Conservation (phyloP, 176 grass and related monocot genomes). For the Pontederia crassipes region DNA sequence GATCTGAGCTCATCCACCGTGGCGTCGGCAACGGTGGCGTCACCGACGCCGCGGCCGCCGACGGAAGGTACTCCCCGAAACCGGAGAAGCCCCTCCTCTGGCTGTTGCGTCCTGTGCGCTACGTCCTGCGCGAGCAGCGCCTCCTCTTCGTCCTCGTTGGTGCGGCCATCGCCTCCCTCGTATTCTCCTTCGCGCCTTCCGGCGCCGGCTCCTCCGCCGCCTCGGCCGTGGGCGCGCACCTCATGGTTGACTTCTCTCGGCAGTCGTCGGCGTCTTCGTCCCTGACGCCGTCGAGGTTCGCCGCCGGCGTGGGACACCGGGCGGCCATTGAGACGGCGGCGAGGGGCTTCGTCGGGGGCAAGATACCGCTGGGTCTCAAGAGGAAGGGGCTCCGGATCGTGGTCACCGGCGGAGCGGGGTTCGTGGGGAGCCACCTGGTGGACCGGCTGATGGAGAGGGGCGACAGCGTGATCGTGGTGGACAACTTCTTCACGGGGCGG, state of each 20-base stretch:
- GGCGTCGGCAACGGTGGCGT: not conserved
- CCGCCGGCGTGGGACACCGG: slow-evolving; percentile 7
- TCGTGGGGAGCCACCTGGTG: slow-evolving; percentile 87
- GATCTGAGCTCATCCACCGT: slow-evolving; percentile 9
- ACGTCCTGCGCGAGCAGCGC: slow-evolving; percentile 23
- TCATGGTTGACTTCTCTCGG: not conserved
- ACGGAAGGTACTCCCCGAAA: not conserved
- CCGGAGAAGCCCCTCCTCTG: slow-evolving; percentile 10
- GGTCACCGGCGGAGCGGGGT: slow-evolving; percentile 69
- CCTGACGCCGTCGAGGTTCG: not conserved
- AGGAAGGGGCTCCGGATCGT: slow-evolving; percentile 48
- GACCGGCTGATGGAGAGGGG: slow-evolving; percentile 55
- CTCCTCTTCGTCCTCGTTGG: slow-evolving; percentile 20
- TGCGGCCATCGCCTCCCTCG: not conserved
- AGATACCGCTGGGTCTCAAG: slow-evolving; percentile 63
- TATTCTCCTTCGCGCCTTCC: not conserved
- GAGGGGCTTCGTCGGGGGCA: slow-evolving; percentile 20
- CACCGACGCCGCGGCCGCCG: not conserved
- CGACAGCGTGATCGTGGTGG: slow-evolving; percentile 86
- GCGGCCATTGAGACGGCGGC: slow-evolving; percentile 2
- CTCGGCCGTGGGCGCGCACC: not conserved
- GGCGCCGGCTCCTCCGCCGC: not conserved
- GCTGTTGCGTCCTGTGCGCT: not conserved
- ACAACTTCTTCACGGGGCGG: slow-evolving; percentile 79
- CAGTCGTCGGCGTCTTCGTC: slow-evolving; percentile 10